These are phyloP conservation scores for Podospora tetraspora DNA, from an alignment of 495 filamentous ascomycete genomes.

Conservation along the genomic window DNA sequence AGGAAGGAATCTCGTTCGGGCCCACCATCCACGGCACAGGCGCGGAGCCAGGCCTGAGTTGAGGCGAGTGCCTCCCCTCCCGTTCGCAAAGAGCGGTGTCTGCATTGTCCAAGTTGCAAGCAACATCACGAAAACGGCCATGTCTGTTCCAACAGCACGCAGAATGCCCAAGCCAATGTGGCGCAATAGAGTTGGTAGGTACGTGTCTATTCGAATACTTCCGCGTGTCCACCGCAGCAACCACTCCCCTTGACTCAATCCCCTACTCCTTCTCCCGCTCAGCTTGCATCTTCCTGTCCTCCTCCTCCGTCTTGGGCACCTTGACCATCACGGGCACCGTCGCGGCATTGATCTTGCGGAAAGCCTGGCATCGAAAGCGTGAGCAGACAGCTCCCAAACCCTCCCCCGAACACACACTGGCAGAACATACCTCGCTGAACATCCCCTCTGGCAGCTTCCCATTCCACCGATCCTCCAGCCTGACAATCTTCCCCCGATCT, in stretches of 20 bases:
- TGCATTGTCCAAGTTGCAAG: not conserved
- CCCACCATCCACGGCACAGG: not conserved
- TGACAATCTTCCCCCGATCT: constrained; percentile 40
- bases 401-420: constrained; percentile 8
- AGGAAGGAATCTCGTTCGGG: not conserved
- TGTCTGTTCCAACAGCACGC: not conserved
- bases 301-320: constrained; percentile 54
- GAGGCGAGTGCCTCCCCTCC: not conserved
- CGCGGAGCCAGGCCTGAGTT: not conserved
- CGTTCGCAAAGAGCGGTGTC: not conserved
- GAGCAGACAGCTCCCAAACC: constrained; percentile 22
- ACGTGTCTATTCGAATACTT: not conserved
- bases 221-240: not conserved
- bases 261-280: constrained; percentile 15
- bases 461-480: constrained; percentile 55
- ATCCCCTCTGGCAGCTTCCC: constrained; percentile 45
- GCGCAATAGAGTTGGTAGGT: too few relatives aligned
- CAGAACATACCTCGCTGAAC: constrained; percentile 44
- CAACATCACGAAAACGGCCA: not conserved
- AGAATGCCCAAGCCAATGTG: not conserved
- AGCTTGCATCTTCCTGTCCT: constrained; percentile 37
- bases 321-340: constrained; percentile 50
- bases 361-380: constrained; percentile 39
- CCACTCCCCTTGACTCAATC: too few relatives aligned
- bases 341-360: constrained; percentile 51